Base-by-base conservation (phyloP, 1,284 basidiomycete genomes). In the Cystobasidium slooffiae region DNA sequence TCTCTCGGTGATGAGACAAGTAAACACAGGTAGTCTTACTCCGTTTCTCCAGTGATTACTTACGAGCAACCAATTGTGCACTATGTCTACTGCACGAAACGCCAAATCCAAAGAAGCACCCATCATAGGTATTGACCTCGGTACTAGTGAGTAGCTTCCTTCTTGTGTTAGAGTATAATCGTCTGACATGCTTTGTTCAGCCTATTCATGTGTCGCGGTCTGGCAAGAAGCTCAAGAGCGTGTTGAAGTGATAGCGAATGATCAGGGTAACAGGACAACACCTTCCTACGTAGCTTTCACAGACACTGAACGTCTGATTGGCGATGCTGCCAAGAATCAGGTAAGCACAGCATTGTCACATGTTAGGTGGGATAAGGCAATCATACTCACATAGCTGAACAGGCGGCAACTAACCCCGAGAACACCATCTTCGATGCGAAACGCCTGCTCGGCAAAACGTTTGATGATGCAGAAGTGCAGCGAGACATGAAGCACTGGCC, bases 201-300 rank as follows among this genome's bases (percentile, higher is more conserved):
- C 84, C 65, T 81, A 81, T 79, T 81, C 81, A 41, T 94, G 94
- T 85, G 94, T 97, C 80, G 94, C 93, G 87, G 92, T 96, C 81
- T 96, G 93, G 94, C 92, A 94, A 87, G 95, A 31, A 14, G 37
- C 56, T 8, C 56, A 97, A 84, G 94, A 97, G 88, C 92, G 94
- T 82, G 94, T 97, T 81, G 94, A 96, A 86, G 97, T 97, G 87
- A 97, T 97, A 83, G 93, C 94, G 86, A 96, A 96, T 83, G 93
- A 82, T 81, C 69, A 78, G 61, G 94, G 94, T 83, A 97, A 97
- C 87, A 90, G 94, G 75, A 97, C 94, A 37, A 97, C 94, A 16
- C 94, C 94, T 49, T 97, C 93, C 9, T 94, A 93, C 83, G 93
- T 95, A 83, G 90, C 92, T 58, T 95, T 95, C 37, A 62, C 24